Percentiles rank a stretch among this genome's conserved stretches.
Evolutionary conservation across 2,329 filamentous ascomycete genomes (phyloP).

Genomic region (Fusarium praegraminearum): DNA sequence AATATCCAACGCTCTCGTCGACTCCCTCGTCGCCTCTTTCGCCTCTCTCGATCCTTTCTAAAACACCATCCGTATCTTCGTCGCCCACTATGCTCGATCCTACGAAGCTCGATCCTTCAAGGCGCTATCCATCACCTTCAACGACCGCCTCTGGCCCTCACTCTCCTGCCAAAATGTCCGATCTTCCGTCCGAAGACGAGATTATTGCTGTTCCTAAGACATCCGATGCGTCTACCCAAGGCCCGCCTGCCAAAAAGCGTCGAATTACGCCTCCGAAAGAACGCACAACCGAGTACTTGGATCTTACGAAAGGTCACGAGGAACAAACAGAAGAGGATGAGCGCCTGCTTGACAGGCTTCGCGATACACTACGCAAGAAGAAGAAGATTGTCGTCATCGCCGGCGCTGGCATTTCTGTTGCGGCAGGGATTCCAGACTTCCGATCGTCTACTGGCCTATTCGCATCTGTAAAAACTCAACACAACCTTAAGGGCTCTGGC

Average conservation of each 20-base stretch:
- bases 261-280: slow-evolving; percentile 71
- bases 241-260: slow-evolving; percentile 80
- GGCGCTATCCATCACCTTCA: slow-evolving; percentile 66
- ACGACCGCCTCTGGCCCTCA: slow-evolving; percentile 62
- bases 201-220: slow-evolving; percentile 46
- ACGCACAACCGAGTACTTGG: slow-evolving; percentile 84
- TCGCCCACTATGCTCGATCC: slow-evolving; percentile 58
- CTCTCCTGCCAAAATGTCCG: slow-evolving; percentile 62
- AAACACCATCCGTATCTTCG: slow-evolving; percentile 64
- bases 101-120: slow-evolving; percentile 55
- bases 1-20: slow-evolving; percentile 60
- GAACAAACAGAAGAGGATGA: slow-evolving; percentile 60
- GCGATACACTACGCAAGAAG: slow-evolving; percentile 83
- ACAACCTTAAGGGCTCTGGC: slow-evolving; percentile 89
- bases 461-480: slow-evolving; percentile 83
- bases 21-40: slow-evolving; percentile 67
- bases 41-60: slow-evolving; percentile 65
- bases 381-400: slow-evolving; percentile 98
- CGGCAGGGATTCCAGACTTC: slow-evolving; percentile 96
- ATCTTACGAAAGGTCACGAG: slow-evolving; percentile 69
- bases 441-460: slow-evolving; percentile 93
- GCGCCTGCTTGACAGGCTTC: slow-evolving; percentile 74
- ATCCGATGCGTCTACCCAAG: slow-evolving; percentile 57
- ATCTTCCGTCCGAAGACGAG: slow-evolving; percentile 53
- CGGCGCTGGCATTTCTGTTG: slow-evolving; percentile 96